Conservation (phyloP, 257 asterid species). For the Gardenia jasminoides region DNA sequence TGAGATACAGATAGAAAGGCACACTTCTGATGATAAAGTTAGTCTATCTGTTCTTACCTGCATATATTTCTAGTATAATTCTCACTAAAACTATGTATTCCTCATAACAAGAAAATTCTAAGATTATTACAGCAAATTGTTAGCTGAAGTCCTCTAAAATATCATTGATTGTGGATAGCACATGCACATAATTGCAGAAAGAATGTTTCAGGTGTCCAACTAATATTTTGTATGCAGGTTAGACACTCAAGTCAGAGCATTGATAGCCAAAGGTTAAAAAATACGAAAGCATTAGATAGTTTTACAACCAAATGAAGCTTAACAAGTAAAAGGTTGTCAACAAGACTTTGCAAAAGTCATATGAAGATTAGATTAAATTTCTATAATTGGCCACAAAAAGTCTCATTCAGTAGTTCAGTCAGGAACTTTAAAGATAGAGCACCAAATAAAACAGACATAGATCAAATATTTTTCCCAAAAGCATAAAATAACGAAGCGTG, state of each 20-base stretch:
- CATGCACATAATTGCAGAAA: not conserved
- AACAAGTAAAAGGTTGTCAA: not conserved
- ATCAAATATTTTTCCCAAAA: not conserved
- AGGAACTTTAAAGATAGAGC: not conserved
- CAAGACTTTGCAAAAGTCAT: no score
- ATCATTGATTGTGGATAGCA: not conserved
- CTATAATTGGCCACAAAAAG: not conserved
- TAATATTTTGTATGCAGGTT: not conserved
- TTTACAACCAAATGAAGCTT: not conserved
- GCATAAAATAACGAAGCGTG: not conserved
- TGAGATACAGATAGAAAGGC: not conserved
- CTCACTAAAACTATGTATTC: not conserved
- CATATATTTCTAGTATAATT: not conserved
- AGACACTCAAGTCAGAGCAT: not conserved
- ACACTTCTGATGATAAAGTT: not conserved
- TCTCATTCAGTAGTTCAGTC: not conserved
- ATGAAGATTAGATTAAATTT: not conserved
- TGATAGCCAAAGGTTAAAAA: not conserved
- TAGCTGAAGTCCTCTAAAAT: not conserved
- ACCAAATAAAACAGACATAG: not conserved
- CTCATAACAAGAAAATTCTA: no score
- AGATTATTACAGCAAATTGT: not conserved
- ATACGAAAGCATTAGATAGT: not conserved
- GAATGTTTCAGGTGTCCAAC: not conserved
- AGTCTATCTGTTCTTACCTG: not conserved